Base-by-base conservation (phyloP, 2,329 filamentous ascomycete species). In the Plectosphaerella plurivora region DNA sequence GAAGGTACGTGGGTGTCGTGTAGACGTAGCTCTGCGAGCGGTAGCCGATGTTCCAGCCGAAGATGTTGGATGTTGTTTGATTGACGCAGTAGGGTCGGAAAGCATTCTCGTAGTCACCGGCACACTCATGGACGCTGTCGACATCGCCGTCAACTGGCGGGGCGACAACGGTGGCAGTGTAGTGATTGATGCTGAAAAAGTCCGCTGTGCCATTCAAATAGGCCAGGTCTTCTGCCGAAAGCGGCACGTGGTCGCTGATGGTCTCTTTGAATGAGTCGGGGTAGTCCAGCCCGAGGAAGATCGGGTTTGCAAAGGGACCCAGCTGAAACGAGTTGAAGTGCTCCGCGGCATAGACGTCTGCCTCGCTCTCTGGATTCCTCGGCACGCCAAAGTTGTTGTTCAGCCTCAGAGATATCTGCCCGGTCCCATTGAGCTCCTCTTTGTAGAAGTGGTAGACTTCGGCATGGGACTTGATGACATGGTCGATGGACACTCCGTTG, bases 1-100 rank as follows among this genome's bases (percentile, higher is more conserved):
- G 73, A n/a, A 86, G 72, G 57, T 82, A 84, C 2, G 71, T 73
- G 0, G 82, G 82, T 0, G 82, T 78, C 35, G 78, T 76, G 64
- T 84, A 83, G n/a, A 79, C 74, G 59, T 83, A 82, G 2, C 71
- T 71, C 35, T 80, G 68, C 2, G 78, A 81, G 12, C 73, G 69
- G 55, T 83, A 82, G 18, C 82, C 82, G 47, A 84, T 78, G 57
- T 78, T 69, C 82, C 82, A 85, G 3, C 79, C 80, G 28, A 74
- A 74, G 2, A 68, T 63, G 39, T 77, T 77, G 2, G 63, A 66
- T 0, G 67, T 74, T 11, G 70, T 72, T 52, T 78, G 73, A 1
- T 70, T 72, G 1, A 80, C 78, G 57, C 81, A 85, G 54, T 76
- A 75, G 0, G 81, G 82, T 18, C 72, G 75, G 9, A 75, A 66